phyloP scores from a whole-genome alignment of 129 eudicot species.

The Lactuca sativa region DNA sequence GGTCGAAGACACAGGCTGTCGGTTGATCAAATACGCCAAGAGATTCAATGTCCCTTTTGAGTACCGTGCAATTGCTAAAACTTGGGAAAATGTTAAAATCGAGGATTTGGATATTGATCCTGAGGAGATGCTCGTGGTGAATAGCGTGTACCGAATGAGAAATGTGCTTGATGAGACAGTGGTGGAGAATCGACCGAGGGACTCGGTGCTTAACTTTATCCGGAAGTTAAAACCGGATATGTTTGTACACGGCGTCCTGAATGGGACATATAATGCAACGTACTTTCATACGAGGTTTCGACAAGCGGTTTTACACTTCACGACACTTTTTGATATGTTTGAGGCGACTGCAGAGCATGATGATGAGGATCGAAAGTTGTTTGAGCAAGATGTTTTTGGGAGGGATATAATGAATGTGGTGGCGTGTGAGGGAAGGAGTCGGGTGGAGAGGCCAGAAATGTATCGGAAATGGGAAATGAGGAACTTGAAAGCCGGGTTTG shows the following conservation, averaged over 20 bases:
- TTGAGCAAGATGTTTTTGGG: conserved; percentile 46
- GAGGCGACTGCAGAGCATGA: conserved; percentile 33
- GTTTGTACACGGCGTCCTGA: conserved; percentile 46
- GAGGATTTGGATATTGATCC: conserved; percentile 47
- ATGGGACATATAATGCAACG: conserved; percentile 36
- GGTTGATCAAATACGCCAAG: conserved; percentile 41
- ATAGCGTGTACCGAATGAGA: conserved; percentile 38
- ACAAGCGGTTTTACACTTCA: conserved; percentile 47
- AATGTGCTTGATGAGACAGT: conserved; percentile 53
- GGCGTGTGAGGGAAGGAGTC: conserved; percentile 56
- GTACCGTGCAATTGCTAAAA: conserved; percentile 45
- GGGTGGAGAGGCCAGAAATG: conserved; percentile 63
- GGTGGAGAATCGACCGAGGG: conserved; percentile 39
- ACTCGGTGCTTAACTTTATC: conserved; percentile 39
- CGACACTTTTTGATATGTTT: conserved; percentile 46
- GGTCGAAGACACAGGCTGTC: conserved; percentile 53
- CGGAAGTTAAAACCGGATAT: conserved; percentile 37
- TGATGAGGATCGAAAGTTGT: conserved; percentile 33
- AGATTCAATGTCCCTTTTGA: conserved; percentile 47
- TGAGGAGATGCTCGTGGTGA: conserved; percentile 47
- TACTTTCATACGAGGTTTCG: conserved; percentile 45
- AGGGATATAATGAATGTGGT: conserved; percentile 55
- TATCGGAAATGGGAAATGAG: conserved; percentile 50
- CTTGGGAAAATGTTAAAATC: conserved; percentile 44
- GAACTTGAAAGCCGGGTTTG: conserved; percentile 42